Evolutionary conservation across 805 yeast species (phyloP), one percentile per base, ranked within the genome.

Genomic region (Candida glaebosa): DNA sequence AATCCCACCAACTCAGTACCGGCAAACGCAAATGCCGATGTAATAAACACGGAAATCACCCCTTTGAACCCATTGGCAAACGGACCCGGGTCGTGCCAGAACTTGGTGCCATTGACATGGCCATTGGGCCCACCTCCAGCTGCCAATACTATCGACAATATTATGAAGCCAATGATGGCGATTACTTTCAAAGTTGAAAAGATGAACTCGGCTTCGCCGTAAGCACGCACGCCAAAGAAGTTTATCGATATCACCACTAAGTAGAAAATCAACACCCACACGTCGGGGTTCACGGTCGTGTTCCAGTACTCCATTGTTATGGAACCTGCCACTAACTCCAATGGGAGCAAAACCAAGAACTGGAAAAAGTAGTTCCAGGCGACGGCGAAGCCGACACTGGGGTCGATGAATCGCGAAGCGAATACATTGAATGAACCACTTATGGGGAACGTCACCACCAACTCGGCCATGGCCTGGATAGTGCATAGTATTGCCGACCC

Each of bases 1-100:
- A 85, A 69, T 38, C 88, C 87, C 31, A 78, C 76, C 50, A 85
- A 67, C 61, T 85, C 93, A 14, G 87, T 76, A 44, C 91, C 91
- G 31, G 84, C 78, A 55, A 79, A 86, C 8, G 87, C 75, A 58
- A 84, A 86, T 0, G 90, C 87, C 12, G 91, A 88, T 30, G 84
- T 79, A 38, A 84, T 83, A 46, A 85, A 78, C n/a, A 81, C 86
- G 0, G 84, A 69, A 54, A 83, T 78, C 39, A 84, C 77, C 46
- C 88, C 89, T 61, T 83, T 81, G 59, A 82, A 81, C 7, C 73
- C 79, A 46, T 73, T 65, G 8, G 79, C 75, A 53, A 85, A 82
- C 0, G 89, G 80, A 38, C 91, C 91, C 0, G 87, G 87, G 43
- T 75, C 46, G 45, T 73, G 67, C 82, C 83, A 82, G 61, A 76